phyloP scores from a whole-genome alignment of 352 stramenopile species.

The Globisporangium ultimum region DNA sequence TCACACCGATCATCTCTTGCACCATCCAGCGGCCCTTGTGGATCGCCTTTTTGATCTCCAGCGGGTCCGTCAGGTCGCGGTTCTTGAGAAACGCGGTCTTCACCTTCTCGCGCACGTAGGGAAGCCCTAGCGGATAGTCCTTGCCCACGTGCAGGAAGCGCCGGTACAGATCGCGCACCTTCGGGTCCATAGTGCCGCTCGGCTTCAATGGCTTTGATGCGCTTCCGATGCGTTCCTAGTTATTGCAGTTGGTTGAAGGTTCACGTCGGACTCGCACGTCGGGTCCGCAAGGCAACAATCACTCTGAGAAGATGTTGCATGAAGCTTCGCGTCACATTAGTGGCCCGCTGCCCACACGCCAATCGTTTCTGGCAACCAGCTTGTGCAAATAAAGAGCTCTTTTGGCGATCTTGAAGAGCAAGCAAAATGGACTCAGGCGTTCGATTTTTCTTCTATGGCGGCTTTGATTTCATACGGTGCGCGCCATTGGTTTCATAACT shows the following conservation, averaged over 20 bases:
- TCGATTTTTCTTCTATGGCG: not conserved
- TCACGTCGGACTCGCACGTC: no score
- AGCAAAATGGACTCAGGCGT: not conserved
- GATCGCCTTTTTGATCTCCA: slow-evolving; percentile 81
- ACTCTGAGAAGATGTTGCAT: not conserved
- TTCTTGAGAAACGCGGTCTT: slow-evolving; percentile 92
- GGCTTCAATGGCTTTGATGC: slow-evolving; percentile 3
- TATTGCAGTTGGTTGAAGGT: no score
- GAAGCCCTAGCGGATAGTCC: slow-evolving; percentile 93
- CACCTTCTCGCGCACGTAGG: slow-evolving; percentile 88
- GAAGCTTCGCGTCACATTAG: slow-evolving; percentile 8
- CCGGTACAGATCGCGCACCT: slow-evolving; percentile 96
- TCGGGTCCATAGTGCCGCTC: slow-evolving; percentile 76
- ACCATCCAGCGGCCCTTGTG: slow-evolving; percentile 92
- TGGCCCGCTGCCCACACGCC: not conserved
- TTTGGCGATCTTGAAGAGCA: not conserved
- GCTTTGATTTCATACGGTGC: not conserved
- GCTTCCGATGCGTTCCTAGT: no score
- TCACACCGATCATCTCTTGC: slow-evolving; percentile 95
- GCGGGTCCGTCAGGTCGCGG: slow-evolving; percentile 51
- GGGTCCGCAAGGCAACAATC: no score
- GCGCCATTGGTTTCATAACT: slow-evolving; percentile 1
- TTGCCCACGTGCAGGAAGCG: slow-evolving; percentile 90
- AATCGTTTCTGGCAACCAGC: slow-evolving; percentile 4
- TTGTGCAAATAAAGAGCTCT: not conserved